Percentiles rank a stretch among this genome's conserved stretches.
These are phyloP conservation scores for Scheffersomyces lignicola DNA, from an alignment of 1,139 yeast species.

Conservation along the genomic window DNA sequence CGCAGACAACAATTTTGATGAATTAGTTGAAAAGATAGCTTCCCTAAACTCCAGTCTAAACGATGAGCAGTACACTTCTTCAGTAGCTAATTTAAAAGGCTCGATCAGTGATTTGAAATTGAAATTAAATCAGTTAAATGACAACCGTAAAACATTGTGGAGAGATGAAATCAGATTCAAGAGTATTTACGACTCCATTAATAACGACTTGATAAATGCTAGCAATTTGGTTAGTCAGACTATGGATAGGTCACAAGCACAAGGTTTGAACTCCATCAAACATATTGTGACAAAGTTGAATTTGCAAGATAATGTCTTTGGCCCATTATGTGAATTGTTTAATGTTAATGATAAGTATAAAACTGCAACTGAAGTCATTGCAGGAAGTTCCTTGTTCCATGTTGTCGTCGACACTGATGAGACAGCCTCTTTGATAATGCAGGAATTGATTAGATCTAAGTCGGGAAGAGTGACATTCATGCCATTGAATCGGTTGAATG, in stretches of 20 bases:
- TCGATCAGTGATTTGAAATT: conserved; percentile 38
- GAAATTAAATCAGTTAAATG: conserved; percentile 50
- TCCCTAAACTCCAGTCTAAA: conserved; percentile 33
- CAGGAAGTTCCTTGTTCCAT: conserved; percentile 84
- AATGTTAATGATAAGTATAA: conserved; percentile 80
- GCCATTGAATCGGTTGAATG: conserved; percentile 75
- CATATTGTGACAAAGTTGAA: conserved; percentile 57
- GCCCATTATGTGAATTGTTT: conserved; percentile 83
- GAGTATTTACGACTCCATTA: conserved; percentile 55
- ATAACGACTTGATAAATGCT: conserved; percentile 56
- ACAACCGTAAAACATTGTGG: conserved; percentile 74
- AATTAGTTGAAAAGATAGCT: conserved; percentile 39
- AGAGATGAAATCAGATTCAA: conserved; percentile 70
- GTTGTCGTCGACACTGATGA: conserved; percentile 86
- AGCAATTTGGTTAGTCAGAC: conserved; percentile 65
- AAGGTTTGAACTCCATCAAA: conserved; percentile 69
- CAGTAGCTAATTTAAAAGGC: conserved; percentile 29
- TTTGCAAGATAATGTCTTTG: conserved; percentile 63
- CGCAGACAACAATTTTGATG: conserved; percentile 18
- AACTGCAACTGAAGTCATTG: conserved; percentile 84
- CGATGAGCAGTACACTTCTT: conserved; percentile 17
- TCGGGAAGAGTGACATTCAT: conserved; percentile 88
- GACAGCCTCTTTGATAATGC: conserved; percentile 79
- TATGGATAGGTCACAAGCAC: conserved; percentile 69
- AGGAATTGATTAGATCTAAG: conserved; percentile 67